phyloP scores from a whole-genome alignment of 148 eudicot species.

The Gaultheria prostrata region DNA sequence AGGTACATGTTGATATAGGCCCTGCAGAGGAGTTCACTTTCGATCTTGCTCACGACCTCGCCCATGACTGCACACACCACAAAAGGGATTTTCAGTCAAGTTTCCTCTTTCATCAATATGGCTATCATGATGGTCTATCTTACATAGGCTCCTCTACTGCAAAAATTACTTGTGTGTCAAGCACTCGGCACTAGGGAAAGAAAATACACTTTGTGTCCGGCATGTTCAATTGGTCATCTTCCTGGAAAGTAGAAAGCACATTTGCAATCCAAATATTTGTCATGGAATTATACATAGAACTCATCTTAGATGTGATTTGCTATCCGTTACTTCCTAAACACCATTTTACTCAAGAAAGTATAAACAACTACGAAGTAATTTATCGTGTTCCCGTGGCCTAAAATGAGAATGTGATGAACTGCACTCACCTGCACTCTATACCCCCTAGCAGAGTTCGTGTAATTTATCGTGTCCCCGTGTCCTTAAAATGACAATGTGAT shows the following conservation, averaged over 20 bases:
- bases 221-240: background rate
- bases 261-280: background rate
- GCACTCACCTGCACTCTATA: background rate
- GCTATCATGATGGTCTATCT: background rate
- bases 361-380: background rate
- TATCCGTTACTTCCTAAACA: background rate
- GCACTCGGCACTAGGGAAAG: background rate
- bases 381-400: background rate
- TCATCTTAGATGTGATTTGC: background rate
- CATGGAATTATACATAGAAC: background rate
- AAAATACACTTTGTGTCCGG: background rate
- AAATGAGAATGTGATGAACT: background rate
- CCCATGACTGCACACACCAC: constrained; percentile 37
- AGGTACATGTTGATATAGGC: constrained; percentile 44
- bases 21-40: constrained; percentile 57
- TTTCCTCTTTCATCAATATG: background rate
- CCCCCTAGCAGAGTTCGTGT: background rate
- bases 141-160: background rate
- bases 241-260: background rate
- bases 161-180: background rate
- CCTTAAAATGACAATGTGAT: no score
- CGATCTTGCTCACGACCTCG: constrained; percentile 42
- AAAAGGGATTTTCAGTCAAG: background rate
- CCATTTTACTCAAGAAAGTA: background rate
- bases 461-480: background rate